Evolutionary conservation across 2,329 filamentous ascomycete genomes (phyloP), one percentile per base, ranked within the genome.

Genomic region (Leptographium procerum): DNA sequence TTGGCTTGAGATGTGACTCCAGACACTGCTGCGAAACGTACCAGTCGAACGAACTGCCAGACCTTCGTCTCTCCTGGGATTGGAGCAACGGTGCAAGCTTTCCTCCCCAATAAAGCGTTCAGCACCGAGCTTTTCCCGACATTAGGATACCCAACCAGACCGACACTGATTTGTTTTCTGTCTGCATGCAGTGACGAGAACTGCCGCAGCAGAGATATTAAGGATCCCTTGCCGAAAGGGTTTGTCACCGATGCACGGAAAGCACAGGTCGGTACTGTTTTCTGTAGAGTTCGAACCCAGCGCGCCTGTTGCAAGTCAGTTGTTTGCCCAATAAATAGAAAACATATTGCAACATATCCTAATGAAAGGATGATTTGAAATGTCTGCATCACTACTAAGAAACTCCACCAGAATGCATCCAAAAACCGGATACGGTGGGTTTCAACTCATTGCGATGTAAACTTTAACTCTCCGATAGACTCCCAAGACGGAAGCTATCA

Each of bases 371-470:
- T 2, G 1, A 55, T 13, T 57, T 47, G 47, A 68, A 66, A 74
- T 79, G 77, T 99, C 82, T 92, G 91, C 87, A 87, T 88, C 89
- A 87, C 89, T 87, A 97, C 94, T 99, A 99, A 95, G 94, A 97
- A 66, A 88, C 79, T 82, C 82, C 83, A 83, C 87, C 85, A 91
- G 75, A 75, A 74, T 75, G 76, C 73, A 76, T 80, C 29, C 31
- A 33, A 33, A 33, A 19, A 53, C 26, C n/a, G 36, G 81, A 75
- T 79, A 82, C 82, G 83, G 82, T 82, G 84, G 83, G 78, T 78
- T 87, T 97, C 94, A 96, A 97, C 94, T 97, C 92, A 90, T 87
- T 29, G 89, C 85, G 86, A 88, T 87, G 86, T 89, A 94, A 79
- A 75, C 81, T 80, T 80, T 75, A 76, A 56, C 77, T 81, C 86